Percentiles rank a stretch among this genome's conserved stretches.
These are phyloP conservation scores for Penicillium sp. DNA, from an alignment of 2,329 filamentous ascomycete genomes.

Conservation along the genomic window DNA sequence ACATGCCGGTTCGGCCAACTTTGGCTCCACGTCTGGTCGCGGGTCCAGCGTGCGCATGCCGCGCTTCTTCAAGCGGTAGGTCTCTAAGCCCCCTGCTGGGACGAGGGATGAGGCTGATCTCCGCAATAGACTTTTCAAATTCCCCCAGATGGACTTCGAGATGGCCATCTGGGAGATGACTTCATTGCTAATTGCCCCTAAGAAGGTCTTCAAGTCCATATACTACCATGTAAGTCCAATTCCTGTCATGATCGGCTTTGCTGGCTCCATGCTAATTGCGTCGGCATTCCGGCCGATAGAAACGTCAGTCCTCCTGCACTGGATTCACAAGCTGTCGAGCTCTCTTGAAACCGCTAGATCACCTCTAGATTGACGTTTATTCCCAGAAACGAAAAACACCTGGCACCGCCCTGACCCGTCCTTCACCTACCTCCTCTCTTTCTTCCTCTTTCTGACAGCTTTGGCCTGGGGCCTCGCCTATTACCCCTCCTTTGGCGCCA, in stretches of 20 bases:
- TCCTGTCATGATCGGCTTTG: not conserved
- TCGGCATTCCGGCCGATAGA: too few relatives aligned
- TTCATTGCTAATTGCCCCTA: conserved; percentile 64
- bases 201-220: conserved; percentile 68
- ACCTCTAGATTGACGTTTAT: not conserved
- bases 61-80: conserved; percentile 62
- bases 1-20: conserved; percentile 53
- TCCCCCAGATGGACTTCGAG: conserved; percentile 71
- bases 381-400: conserved; percentile 64
- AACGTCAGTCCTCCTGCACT: conserved; percentile 35
- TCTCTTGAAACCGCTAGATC: not conserved
- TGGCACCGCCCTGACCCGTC: conserved; percentile 68
- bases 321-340: not conserved
- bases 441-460: conserved; percentile 59
- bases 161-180: conserved; percentile 73
- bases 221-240: conserved; percentile 62
- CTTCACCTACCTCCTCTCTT: conserved; percentile 66
- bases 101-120: conserved; percentile 8
- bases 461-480: conserved; percentile 60
- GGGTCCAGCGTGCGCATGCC: conserved; percentile 59
- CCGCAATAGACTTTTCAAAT: conserved; percentile 60
- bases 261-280: not conserved
- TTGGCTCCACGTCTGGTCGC: conserved; percentile 52
- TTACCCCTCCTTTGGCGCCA: conserved; percentile 47
- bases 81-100: not conserved